Conservation (phyloP, 108 stramenopile genomes). For the Stephanodiscus triporus region DNA sequence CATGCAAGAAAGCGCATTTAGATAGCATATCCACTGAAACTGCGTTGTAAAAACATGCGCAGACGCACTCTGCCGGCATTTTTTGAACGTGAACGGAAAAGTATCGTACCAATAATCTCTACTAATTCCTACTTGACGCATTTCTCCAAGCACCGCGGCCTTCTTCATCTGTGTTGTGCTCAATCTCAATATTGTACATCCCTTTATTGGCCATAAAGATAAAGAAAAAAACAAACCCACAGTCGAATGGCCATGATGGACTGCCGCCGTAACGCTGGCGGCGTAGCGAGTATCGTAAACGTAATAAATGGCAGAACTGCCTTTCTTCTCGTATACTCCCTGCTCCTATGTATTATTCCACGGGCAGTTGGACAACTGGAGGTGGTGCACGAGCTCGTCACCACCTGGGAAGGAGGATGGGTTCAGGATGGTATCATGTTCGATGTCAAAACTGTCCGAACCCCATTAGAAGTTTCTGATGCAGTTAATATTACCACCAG, state of each 20-base stretch:
- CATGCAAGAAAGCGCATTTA: no score
- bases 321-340: not conserved
- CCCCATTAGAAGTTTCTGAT: not conserved
- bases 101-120: no score
- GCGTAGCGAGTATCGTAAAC: not conserved
- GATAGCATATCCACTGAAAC: no score
- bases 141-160: no score
- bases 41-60: no score
- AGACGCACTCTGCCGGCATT: no score
- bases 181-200: no score
- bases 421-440: constrained; percentile 44
- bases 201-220: no score
- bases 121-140: no score
- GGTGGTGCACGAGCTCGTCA: constrained; percentile 12
- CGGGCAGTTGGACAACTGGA: constrained; percentile 3
- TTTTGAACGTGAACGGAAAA: no score
- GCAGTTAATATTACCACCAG: not conserved
- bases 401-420: constrained; percentile 44
- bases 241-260: not conserved
- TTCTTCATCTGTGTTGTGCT: no score
- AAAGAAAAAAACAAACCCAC: no score
- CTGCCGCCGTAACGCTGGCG: not conserved
- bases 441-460: constrained; percentile 21
- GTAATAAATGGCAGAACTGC: not conserved
- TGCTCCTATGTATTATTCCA: not conserved